Percentiles rank a stretch among this genome's conserved stretches.
phyloP scores from a whole-genome alignment of 331 rosid species.

The Quercus lobata region DNA sequence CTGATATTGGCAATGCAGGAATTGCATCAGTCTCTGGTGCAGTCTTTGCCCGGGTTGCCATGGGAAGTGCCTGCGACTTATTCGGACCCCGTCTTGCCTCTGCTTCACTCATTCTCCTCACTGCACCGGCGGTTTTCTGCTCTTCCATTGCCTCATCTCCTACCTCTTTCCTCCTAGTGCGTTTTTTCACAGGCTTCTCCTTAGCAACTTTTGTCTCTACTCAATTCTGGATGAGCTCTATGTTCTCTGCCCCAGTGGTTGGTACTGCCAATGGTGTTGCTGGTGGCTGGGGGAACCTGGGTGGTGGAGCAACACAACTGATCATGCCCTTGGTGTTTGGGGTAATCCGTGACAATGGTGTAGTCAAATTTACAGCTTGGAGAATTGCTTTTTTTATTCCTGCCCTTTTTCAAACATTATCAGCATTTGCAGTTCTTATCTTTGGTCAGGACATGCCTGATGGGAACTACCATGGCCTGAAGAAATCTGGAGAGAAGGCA shows the following conservation, averaged over 20 bases:
- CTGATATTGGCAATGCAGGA: slow-evolving; percentile 93
- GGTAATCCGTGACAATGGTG: slow-evolving; percentile 51
- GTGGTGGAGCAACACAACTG: slow-evolving; percentile 92
- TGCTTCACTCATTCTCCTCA: slow-evolving; percentile 60
- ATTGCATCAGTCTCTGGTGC: slow-evolving; percentile 92
- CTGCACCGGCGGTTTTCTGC: slow-evolving; percentile 72
- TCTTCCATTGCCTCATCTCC: slow-evolving; percentile 60
- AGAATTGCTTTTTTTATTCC: slow-evolving; percentile 81
- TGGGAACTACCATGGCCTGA: slow-evolving; percentile 54
- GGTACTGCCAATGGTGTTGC: slow-evolving; percentile 78
- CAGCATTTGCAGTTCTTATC: slow-evolving; percentile 55
- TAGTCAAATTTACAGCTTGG: slow-evolving; percentile 80
- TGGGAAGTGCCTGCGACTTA: slow-evolving; percentile 90
- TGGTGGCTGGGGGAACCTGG: slow-evolving; percentile 93
- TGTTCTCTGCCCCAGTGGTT: slow-evolving; percentile 78
- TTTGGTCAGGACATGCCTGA: slow-evolving; percentile 87
- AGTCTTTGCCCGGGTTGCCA: slow-evolving; percentile 71
- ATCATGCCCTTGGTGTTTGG: slow-evolving; percentile 80
- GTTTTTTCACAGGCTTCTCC: slow-evolving; percentile 91
- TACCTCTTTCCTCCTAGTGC: slow-evolving; percentile 53
- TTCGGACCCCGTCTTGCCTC: slow-evolving; percentile 92
- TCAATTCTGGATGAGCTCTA: slow-evolving; percentile 98
- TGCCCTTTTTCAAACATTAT: slow-evolving; percentile 58
- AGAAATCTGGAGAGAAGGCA: slow-evolving; percentile 60
- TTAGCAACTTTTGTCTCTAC: slow-evolving; percentile 87